Evolutionary conservation across 73 alveolate genomes (phyloP).

Genomic region (Stentor roeselii): DNA sequence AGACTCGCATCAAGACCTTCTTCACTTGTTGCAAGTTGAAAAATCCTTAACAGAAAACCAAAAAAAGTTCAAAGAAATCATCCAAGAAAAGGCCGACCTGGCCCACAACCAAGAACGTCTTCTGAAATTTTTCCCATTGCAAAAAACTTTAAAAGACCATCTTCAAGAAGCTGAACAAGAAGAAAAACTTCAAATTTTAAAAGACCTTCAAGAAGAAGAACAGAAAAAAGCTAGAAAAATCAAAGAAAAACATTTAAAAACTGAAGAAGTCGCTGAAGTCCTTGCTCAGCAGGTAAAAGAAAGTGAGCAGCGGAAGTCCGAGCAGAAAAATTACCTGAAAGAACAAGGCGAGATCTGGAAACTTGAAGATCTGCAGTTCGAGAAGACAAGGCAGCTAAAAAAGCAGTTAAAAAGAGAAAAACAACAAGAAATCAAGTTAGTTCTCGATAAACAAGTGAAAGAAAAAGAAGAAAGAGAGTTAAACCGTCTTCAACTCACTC

Average conservation of each 20-base stretch:
- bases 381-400: background rate
- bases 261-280: background rate
- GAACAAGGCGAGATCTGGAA: slow-evolving; percentile 1
- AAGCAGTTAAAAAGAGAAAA: background rate
- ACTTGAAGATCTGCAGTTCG: background rate
- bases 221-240: background rate
- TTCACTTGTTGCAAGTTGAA: background rate
- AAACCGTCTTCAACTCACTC: background rate
- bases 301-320: background rate
- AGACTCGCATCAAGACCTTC: background rate
- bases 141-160: background rate
- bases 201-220: background rate
- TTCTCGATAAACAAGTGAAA: background rate
- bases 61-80: background rate
- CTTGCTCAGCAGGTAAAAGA: background rate
- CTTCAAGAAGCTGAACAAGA: background rate
- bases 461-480: background rate
- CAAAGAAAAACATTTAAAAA: background rate
- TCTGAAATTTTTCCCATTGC: background rate
- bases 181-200: background rate
- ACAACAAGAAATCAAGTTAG: background rate
- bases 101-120: background rate
- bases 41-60: background rate
- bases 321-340: no score
- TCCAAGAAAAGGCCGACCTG: background rate